These are phyloP conservation scores for Tulasnella sp. DNA, from an alignment of 768 basidiomycete genomes.

Conservation along the genomic window DNA sequence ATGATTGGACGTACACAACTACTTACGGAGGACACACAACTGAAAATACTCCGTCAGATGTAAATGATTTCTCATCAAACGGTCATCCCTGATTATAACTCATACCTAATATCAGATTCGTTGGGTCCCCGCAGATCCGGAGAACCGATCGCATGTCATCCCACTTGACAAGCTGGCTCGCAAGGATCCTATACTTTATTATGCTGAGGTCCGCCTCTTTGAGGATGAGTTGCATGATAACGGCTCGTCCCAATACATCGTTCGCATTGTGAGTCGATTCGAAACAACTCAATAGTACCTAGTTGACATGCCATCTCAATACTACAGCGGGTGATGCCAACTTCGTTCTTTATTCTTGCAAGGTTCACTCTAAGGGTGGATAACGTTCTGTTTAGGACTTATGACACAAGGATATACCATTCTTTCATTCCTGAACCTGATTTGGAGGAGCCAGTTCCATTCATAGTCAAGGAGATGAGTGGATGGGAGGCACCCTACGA, in stretches of 20 bases:
- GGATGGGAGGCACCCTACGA: conserved; percentile 91
- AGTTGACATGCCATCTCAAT: too few species aligned
- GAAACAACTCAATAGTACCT: neutral
- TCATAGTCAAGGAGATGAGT: conserved; percentile 63
- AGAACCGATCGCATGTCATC: conserved; percentile 49
- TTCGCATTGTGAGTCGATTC: conserved; percentile 61
- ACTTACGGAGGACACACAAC: conserved; percentile 54
- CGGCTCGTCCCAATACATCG: conserved; percentile 70
- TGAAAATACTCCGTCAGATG: neutral
- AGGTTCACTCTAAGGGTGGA: conserved; percentile 93
- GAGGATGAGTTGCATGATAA: conserved; percentile 98
- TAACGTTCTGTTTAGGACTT: conserved; percentile 79
- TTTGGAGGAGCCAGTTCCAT: conserved; percentile 35
- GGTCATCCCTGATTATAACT: neutral
- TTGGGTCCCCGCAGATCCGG: conserved; percentile 37
- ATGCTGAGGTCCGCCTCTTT: conserved; percentile 86
- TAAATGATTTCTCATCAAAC: neutral
- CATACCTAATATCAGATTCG: neutral
- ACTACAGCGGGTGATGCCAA: conserved; percentile 87
- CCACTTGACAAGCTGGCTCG: conserved; percentile 75
- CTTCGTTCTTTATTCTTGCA: conserved; percentile 78
- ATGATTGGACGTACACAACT: conserved; percentile 98
- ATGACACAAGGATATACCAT: conserved; percentile 84
- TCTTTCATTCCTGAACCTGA: conserved; percentile 36
- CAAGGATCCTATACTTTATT: conserved; percentile 95